Base-by-base conservation (phyloP, 352 stramenopile genomes). In the Phytophthora hibernalis region DNA sequence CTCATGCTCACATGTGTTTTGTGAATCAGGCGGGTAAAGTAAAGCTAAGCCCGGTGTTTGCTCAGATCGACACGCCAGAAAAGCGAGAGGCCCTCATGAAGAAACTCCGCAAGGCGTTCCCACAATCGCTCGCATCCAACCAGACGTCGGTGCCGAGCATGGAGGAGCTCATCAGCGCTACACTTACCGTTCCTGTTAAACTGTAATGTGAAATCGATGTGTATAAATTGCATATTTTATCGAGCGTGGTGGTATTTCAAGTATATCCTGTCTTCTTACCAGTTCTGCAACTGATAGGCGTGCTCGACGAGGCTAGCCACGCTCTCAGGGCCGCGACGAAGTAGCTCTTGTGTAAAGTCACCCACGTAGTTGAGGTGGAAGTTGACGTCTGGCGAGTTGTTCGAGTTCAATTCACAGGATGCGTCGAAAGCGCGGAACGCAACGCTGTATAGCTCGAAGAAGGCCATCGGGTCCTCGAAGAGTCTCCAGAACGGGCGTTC, bases 401-500 rank as follows among this genome's bases (percentile, higher is more conserved):
- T 74, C 21, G 62, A 52, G 28, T 79, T 69, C 10, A 79, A 52
- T 61, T 87, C 83, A 80, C 83, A 93, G 13, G 82, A 90, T 21
- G 85, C 65, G 47, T 94, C 79, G 52, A 92, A 93, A 3, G 80
- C 77, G 26, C 84, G 83, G 58, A 93, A 90, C 12, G 80, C 73
- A 60, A 96, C 69, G 38, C 81, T 87, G 45, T 88, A 96, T 10
- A 96, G 75, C 63, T 96, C 87, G 48, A 83, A 93, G 60, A 94
- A 92, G 3, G 81, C 85, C 33, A 94, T 87, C 0, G 87, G 84
- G 68, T 96, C 87, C 52, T 96, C 87, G 69, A 96, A 96, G 1
- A 94, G 70, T 8, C 82, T 84, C 87, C 87, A 96, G 61, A 94
- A 96, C 22, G 86, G 83, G 8, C 86, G 82, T 65, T 93, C 87